Conservation (phyloP, 331 rosid genomes). For the Prunus yedoensis region DNA sequence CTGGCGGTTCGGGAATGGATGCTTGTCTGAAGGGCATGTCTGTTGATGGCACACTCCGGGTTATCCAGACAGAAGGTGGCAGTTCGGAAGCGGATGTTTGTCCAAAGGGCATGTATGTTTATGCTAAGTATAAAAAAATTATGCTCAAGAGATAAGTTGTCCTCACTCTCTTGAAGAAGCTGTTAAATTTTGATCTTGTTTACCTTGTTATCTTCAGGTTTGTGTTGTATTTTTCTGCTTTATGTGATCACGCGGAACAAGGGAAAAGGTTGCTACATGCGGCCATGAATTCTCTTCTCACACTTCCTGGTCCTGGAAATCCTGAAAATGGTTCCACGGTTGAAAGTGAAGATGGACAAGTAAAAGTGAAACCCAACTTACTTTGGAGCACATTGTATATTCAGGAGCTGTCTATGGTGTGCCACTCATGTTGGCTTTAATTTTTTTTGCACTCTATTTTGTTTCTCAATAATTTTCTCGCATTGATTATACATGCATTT, state of each 20-base stretch:
- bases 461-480: too few relatives aligned
- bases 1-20: conserved; percentile 36
- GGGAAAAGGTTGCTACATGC: conserved; percentile 64
- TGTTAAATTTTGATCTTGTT: conserved; percentile 29
- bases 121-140: too few relatives aligned
- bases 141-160: too few relatives aligned
- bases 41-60: too few relatives aligned
- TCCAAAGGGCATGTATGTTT: conserved; percentile 79
- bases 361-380: conserved; percentile 38
- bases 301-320: conserved; percentile 45
- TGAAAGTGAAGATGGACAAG: conserved; percentile 44
- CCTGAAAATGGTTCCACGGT: conserved; percentile 43
- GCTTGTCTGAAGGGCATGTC: too few relatives aligned
- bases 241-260: conserved; percentile 60
- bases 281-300: conserved; percentile 59
- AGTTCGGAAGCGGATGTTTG: conserved; percentile 49
- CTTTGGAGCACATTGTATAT: conserved; percentile 77
- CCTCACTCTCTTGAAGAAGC: conserved; percentile 6
- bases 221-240: conserved; percentile 62
- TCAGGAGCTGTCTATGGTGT: conserved; percentile 45
- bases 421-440: too few relatives aligned
- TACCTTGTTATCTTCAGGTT: conserved; percentile 53
- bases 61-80: too few relatives aligned
- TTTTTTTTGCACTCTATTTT: too few relatives aligned
- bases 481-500: too few relatives aligned